These are phyloP conservation scores for Saccharomyces eubayanus DNA, from an alignment of 805 yeast genomes.

Conservation along the genomic window DNA sequence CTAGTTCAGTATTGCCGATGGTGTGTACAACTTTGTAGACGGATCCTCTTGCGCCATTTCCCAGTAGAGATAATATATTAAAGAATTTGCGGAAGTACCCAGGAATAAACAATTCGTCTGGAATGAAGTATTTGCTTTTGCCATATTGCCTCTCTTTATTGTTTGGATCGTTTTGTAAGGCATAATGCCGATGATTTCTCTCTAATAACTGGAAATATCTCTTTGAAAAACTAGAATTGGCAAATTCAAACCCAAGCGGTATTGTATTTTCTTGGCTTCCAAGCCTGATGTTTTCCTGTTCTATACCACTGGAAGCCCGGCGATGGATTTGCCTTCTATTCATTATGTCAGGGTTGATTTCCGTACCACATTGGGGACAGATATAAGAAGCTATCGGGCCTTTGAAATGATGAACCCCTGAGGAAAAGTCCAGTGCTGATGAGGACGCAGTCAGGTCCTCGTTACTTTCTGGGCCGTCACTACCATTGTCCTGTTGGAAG, in stretches of 20 bases:
- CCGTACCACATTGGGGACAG: constrained; percentile 29
- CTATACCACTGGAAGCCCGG: background rate
- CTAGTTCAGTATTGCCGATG: constrained; percentile 59
- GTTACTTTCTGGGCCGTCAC: background rate
- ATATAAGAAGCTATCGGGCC: constrained; percentile 19
- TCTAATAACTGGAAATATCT: constrained; percentile 18
- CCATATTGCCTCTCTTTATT: background rate
- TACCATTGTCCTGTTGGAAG: constrained; percentile 9
- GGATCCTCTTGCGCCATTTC: constrained; percentile 78
- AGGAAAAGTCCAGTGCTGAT: background rate
- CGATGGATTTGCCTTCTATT: background rate
- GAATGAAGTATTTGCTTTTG: constrained; percentile 28
- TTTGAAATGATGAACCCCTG: background rate
- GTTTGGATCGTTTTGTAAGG: constrained; percentile 2
- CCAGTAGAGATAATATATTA: constrained; percentile 49
- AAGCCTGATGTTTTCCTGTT: background rate
- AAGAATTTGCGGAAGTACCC: constrained; percentile 77
- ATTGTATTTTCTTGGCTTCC: background rate
- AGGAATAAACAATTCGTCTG: constrained; percentile 59
- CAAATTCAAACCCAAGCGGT: background rate
- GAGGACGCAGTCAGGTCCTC: background rate
- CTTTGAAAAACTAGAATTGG: constrained; percentile 11
- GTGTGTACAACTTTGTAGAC: constrained; percentile 79
- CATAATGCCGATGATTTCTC: constrained; percentile 9
- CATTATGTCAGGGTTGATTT: constrained; percentile 9